Evolutionary conservation across 2,329 filamentous ascomycete species (phyloP).

Genomic region (Diaporthe australafricana): DNA sequence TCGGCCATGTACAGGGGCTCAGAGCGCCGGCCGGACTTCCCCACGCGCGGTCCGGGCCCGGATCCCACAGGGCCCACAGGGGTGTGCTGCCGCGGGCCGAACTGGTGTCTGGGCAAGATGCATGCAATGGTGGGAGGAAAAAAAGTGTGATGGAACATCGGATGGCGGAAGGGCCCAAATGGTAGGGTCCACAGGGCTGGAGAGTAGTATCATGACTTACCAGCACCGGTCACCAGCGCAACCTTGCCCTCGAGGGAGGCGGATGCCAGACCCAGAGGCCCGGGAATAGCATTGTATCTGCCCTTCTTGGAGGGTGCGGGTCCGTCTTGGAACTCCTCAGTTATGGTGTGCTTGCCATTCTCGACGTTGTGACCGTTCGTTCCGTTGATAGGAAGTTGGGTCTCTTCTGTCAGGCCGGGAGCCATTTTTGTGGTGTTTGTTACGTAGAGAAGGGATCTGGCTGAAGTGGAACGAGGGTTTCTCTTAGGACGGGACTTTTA

Average conservation of each 20-base stretch:
- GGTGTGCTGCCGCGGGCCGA: background rate
- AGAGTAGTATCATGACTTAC: conserved; percentile 43
- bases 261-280: conserved; percentile 52
- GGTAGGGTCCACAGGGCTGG: background rate
- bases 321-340: conserved; percentile 36
- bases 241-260: conserved; percentile 53
- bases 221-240: conserved; percentile 52
- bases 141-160: background rate
- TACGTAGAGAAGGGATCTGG: background rate
- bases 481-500: background rate
- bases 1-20: background rate
- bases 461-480: background rate
- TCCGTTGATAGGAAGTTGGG: conserved; percentile 4
- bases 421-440: conserved; percentile 31
- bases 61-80: background rate
- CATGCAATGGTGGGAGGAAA: background rate
- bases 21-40: conserved; percentile 26
- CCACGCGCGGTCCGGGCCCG: conserved; percentile 22
- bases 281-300: conserved; percentile 52
- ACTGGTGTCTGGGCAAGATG: conserved; percentile 6
- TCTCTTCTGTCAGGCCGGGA: conserved; percentile 31
- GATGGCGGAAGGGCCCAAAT: background rate
- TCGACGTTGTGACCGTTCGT: background rate
- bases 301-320: conserved; percentile 39
- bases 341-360: conserved; percentile 30